Evolutionary conservation across 805 yeast genomes (phyloP), one percentile per base, ranked within the genome.

Genomic region (Ogataea thermomethanolica): DNA sequence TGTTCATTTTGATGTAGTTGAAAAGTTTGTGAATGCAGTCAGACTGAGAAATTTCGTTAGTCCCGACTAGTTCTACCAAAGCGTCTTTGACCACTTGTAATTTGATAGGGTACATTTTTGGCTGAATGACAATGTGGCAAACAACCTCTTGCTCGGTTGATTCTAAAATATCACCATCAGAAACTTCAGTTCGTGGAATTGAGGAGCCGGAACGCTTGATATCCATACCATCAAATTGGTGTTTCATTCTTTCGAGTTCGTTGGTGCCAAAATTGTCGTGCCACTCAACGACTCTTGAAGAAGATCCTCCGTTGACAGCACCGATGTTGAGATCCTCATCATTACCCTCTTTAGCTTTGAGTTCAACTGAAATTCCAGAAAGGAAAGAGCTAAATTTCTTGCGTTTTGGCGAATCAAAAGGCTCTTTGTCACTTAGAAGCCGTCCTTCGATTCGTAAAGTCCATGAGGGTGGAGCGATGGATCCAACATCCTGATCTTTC

Each of bases 361-460:
- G 69, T 56, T 93, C 97, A 9, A 93, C 82, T 1, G 95, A 81
- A 17, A 93, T 76, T 12, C 91, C 90, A 7, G 90, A 80, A 51
- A 93, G 70, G 53, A 87, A 86, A 2, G 90, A 73, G 46, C 89
- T 81, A 63, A 90, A 85, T 51, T 82, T 80, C 23, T 74, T 71
- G 53, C 82, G 72, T 3, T 51, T 49, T 2, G 76, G 69, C 29
- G 70, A 74, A 21, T 71, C 76, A 1, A 70, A 71, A 8, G 70
- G 66, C 37, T 69, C 73, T 7, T 58, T 58, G 52, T 59, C 63
- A 48, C 73, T 66, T 13, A 90, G 65, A 17, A 87, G 65, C 44
- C 90, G 70, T 10, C 99, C 99, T 62, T 93, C 98, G 20, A 93
- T 75, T 42, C 95, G 73, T 49, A 91, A 71, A 1, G 93, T 84